A percentile compares a stretch with the other conserved stretches of the same genome.
phyloP scores from a whole-genome alignment of 2,329 filamentous ascomycete genomes.

The Venturia pyrina region DNA sequence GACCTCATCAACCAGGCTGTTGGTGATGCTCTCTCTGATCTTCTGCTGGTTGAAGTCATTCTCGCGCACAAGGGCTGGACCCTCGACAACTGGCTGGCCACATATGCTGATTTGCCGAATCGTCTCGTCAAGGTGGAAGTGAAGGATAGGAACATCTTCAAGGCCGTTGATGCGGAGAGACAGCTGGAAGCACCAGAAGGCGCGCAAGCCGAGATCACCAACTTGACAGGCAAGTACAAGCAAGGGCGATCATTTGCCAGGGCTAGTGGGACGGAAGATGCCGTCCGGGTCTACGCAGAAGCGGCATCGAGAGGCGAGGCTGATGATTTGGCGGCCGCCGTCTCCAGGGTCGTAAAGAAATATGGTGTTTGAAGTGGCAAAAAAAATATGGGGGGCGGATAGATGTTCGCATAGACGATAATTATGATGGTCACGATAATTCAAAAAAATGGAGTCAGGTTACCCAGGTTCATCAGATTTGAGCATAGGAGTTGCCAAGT shows the following conservation, averaged over 20 bases:
- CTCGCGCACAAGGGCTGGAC: slow-evolving; percentile 91
- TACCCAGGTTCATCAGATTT: not conserved
- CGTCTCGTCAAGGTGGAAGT: slow-evolving; percentile 91
- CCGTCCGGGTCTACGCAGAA: slow-evolving; percentile 91
- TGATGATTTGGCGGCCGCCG: slow-evolving; percentile 78
- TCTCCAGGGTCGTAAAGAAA: slow-evolving; percentile 60
- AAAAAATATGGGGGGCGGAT: not conserved
- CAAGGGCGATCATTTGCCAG: slow-evolving; percentile 84
- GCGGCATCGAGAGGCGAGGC: slow-evolving; percentile 82
- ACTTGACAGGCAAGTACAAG: slow-evolving; percentile 79
- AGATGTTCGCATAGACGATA: not conserved
- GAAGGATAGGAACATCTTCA: slow-evolving; percentile 76
- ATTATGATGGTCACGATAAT: slow-evolving; percentile 2
- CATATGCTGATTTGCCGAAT: slow-evolving; percentile 90
- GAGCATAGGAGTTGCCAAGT: not conserved
- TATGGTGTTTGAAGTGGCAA: slow-evolving; percentile 1
- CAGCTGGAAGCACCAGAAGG: slow-evolving; percentile 70
- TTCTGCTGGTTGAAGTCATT: slow-evolving; percentile 91
- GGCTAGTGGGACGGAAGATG: slow-evolving; percentile 91
- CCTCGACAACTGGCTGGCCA: slow-evolving; percentile 81
- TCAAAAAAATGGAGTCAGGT: not conserved
- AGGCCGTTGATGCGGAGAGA: slow-evolving; percentile 85
- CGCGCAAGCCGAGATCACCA: slow-evolving; percentile 77
- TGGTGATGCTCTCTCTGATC: slow-evolving; percentile 89
- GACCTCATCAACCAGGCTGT: slow-evolving; percentile 98